phyloP scores from a whole-genome alignment of 2,329 filamentous ascomycete genomes.

The Parascedosporium putredinis region DNA sequence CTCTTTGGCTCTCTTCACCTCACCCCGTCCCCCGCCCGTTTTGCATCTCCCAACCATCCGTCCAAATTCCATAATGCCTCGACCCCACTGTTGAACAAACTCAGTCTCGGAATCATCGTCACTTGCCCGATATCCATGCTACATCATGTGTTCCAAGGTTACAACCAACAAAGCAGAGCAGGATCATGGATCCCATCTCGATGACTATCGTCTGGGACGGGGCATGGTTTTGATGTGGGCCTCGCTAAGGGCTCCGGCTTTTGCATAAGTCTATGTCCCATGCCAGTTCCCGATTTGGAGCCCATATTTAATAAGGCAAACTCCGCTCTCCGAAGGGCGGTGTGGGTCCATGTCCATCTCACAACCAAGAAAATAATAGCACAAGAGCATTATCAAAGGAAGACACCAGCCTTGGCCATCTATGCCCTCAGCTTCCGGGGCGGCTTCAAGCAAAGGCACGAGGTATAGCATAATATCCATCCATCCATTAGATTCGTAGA shows the following conservation, averaged over 20 bases:
- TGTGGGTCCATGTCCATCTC: too few species aligned
- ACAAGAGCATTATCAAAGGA: too few species aligned
- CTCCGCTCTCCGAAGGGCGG: background rate
- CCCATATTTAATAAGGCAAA: too few species aligned
- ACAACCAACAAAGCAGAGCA: background rate
- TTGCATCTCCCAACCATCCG: too few species aligned
- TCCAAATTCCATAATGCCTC: too few species aligned
- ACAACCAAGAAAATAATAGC: too few species aligned
- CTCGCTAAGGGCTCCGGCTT: background rate
- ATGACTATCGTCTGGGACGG: background rate
- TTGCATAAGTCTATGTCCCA: background rate
- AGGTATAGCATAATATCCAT: background rate
- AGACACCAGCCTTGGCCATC: too few species aligned
- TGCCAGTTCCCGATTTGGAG: background rate
- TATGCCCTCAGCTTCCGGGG: background rate
- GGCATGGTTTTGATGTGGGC: background rate
- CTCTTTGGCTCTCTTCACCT: too few species aligned
- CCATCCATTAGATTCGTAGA: too few species aligned
- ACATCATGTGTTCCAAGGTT: conserved; percentile 1
- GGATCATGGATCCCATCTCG: background rate
- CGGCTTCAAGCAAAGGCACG: background rate
- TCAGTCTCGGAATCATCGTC: background rate
- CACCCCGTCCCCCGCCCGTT: too few species aligned
- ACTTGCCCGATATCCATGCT: background rate
- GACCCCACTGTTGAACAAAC: background rate